Base-by-base conservation (phyloP, 805 yeast species). In the Saccharomycopsis malanga region DNA sequence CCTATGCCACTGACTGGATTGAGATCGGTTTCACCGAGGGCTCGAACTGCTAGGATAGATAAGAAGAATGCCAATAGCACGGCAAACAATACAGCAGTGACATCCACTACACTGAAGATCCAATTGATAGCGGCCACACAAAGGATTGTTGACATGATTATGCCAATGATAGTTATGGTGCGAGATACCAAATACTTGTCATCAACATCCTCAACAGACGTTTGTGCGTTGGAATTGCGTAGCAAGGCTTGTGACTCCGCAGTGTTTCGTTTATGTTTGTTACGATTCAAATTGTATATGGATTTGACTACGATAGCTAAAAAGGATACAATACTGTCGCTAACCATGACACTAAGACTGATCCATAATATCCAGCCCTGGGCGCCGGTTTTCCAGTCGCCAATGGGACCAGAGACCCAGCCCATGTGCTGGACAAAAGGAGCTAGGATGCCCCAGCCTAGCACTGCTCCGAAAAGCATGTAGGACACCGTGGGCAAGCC, bases 361-460 rank as follows among this genome's bases (percentile, higher is more conserved):
- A 88, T 71, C 98, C 98, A 91, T 61, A 91, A 70, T 46, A 93
- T 87, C 98, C 98, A 91, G 4, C 98, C 98, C 60, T 91, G 96
- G 1, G 89, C 85, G 2, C 98, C 98, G 22, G 76, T 73, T 57
- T 85, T 81, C 97, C 97, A 93, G 64, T 88, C 95, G 59, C 84
- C 93, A 1, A 87, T 77, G 2, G 80, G 81, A 0, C 96, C 95
- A 0, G 88, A 81, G 0, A 96, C 95, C 97, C 98, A 93, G 3
- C 80, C 83, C 51, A 67, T 61, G 45, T 68, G 54, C 49, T 81
- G 73, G 1, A 94, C 79, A 49, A 86, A 49, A 3, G 97, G 97
- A 0, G 93, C 91, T n/a, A 91, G 66, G 1, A 91, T 65, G 0
- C 77, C 95, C 98, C 98, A 91, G 0, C 98, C 98, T 3, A 89